Base-by-base conservation (phyloP, 1,284 basidiomycete species). In the Sanghuangporus baumii region DNA sequence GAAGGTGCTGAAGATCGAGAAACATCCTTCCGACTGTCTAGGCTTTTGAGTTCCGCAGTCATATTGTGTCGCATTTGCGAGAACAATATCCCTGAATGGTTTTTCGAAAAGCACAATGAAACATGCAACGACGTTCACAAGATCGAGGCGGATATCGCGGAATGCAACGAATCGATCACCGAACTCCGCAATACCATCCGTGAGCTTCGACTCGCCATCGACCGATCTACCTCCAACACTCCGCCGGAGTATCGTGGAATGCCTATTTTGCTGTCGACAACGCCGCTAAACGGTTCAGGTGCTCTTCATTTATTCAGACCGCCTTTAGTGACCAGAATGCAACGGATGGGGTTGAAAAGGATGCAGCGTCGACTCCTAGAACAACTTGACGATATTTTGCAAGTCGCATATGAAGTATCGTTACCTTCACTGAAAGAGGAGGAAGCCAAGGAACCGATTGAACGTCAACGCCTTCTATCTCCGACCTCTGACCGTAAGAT, bases 51-150 rank as follows among this genome's bases (percentile, higher is more conserved):
- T 69, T 86, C 85, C 26, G 88, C 94, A 68, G 88, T 87, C n/a
- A 90, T 99, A 46, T 81, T 99, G 18, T 99, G 97, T 77, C 93
- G 97, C 55, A 99, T 99, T 67, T 99, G 97, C 79, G 97, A 99
- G 76, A 88, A 92, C 70, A 89, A 93, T 70, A 91, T 99, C 60
- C 96, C 97, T 1, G 91, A 96, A 63, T 99, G 97, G 96, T 99
- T 96, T 79, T 99, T 99, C 73, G 97, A 98, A 77, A 98, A 98
- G 79, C 97, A 99, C 79, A 98, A 96, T 80, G 97, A 99, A 77
- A 99, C 96, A 9, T 99, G 97, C 74, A 94, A 89, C 69, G 97
- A 98, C 76, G 90, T 94, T 1, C 97, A 99, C 75, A 88, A 94
- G 51, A 81, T 99, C 66, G 97, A 99, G 75, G 94, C 96, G 47